These are phyloP conservation scores for Saccharomycopsis sp. DNA, from an alignment of 805 yeast species.

Conservation along the genomic window DNA sequence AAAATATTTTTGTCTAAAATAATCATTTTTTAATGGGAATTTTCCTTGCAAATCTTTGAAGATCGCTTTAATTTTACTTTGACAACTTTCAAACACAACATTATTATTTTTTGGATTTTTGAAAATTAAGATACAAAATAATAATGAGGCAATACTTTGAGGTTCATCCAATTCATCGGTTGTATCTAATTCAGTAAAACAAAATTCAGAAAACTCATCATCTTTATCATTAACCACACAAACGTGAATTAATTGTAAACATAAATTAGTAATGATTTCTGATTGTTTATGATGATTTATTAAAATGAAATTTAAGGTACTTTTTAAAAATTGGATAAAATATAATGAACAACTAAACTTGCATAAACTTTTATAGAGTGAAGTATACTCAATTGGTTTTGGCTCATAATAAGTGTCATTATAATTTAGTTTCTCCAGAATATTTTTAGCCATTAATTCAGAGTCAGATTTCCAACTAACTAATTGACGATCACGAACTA, in stretches of 20 bases:
- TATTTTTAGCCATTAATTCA: conserved; percentile 28
- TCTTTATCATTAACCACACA: conserved; percentile 30
- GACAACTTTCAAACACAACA: conserved; percentile 28
- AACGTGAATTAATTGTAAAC: conserved; percentile 61
- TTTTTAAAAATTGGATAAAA: conserved; percentile 44
- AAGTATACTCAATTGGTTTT: conserved; percentile 23
- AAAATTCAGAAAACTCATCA: conserved; percentile 23
- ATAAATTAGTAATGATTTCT: conserved; percentile 49
- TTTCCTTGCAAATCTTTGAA: conserved; percentile 23
- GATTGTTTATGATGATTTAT: not conserved
- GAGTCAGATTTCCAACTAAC: not conserved
- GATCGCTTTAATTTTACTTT: conserved; percentile 48
- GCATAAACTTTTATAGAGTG: conserved; percentile 35
- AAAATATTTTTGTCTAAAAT: conserved; percentile 1
- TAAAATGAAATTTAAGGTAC: conserved; percentile 33
- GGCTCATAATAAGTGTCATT: conserved; percentile 53
- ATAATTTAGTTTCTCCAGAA: conserved; percentile 26
- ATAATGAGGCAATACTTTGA: conserved; percentile 29
- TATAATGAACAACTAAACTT: conserved; percentile 41
- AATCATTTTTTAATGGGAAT: not conserved
- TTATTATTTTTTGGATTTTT: not conserved
- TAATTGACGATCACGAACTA: conserved; percentile 35
- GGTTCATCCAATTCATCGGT: conserved; percentile 25
- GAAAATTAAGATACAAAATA: conserved; percentile 32
- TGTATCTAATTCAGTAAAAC: conserved; percentile 18